These are phyloP conservation scores for Cystofilobasidium ferigula DNA, from an alignment of 768 basidiomycete genomes.

Conservation along the genomic window DNA sequence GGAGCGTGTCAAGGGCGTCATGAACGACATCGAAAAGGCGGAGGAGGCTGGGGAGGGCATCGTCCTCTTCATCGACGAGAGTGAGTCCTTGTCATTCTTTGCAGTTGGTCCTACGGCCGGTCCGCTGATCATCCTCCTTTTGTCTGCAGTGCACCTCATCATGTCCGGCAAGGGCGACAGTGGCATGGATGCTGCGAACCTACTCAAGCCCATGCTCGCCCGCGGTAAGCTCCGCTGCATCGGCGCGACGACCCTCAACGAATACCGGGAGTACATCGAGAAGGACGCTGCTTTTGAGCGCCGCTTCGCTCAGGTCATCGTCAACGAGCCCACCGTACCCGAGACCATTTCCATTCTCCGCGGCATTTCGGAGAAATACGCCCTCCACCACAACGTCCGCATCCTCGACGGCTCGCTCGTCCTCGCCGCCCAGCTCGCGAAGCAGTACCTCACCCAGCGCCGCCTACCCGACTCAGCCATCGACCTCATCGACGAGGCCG, in stretches of 20 bases:
- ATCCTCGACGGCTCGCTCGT: slow-evolving; percentile 82
- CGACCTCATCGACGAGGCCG: slow-evolving; percentile 84
- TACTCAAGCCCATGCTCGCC: slow-evolving; percentile 84
- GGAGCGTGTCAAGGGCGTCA: slow-evolving; percentile 82
- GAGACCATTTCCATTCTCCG: slow-evolving; percentile 89
- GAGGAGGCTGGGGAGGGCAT: slow-evolving; percentile 63
- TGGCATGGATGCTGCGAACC: slow-evolving; percentile 86
- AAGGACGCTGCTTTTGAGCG: slow-evolving; percentile 75
- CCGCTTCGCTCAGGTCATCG: slow-evolving; percentile 81
- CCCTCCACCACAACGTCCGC: slow-evolving; percentile 75
- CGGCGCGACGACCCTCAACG: slow-evolving; percentile 82
- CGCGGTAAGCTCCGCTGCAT: slow-evolving; percentile 68
- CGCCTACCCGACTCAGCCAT: slow-evolving; percentile 76
- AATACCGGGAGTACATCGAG: slow-evolving; percentile 62
- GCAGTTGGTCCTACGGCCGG: too few species aligned
- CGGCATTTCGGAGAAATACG: slow-evolving; percentile 87
- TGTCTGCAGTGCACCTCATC: slow-evolving; percentile 56
- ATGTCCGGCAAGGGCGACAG: slow-evolving; percentile 72
- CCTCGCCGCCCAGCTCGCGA: slow-evolving; percentile 77
- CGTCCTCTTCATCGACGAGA: slow-evolving; percentile 89
- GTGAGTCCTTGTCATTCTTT: background rate
- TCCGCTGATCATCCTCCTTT: background rate
- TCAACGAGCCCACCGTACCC: slow-evolving; percentile 78
- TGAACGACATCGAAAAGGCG: slow-evolving; percentile 86
- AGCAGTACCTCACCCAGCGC: slow-evolving; percentile 77